Evolutionary conservation across 129 eudicot genomes (phyloP).

Genomic region (Logfia minima): DNA sequence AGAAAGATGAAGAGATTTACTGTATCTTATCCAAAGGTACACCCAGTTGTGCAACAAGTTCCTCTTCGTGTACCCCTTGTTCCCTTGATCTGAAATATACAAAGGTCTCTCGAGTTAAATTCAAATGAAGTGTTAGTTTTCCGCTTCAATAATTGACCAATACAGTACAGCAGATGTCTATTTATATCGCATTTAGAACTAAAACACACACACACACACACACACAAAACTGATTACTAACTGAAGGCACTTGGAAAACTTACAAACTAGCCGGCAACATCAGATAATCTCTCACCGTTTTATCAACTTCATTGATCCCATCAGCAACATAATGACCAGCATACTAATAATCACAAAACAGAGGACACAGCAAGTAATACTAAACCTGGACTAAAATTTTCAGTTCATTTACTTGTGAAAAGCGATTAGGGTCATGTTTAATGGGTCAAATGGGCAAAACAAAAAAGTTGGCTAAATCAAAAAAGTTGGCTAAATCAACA

Average conservation of each 20-base stretch:
- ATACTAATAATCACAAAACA: constrained; percentile 36
- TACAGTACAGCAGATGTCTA: neutral
- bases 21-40: constrained; percentile 47
- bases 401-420: neutral
- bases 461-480: neutral
- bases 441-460: neutral
- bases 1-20: constrained; percentile 29
- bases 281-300: constrained; percentile 54
- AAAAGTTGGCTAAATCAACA: neutral
- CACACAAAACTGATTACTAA: too few relatives aligned
- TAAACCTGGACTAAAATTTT: neutral
- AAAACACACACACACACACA: neutral
- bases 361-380: neutral
- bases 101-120: neutral
- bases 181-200: neutral
- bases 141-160: neutral
- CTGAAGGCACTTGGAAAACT: constrained; percentile 32
- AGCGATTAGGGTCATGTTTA: neutral
- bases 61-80: constrained; percentile 65
- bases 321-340: constrained; percentile 41
- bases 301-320: constrained; percentile 47
- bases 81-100: constrained; percentile 55
- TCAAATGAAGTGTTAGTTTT: neutral
- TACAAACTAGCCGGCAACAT: constrained; percentile 57
- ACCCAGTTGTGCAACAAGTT: constrained; percentile 48